Conservation (phyloP, 257 asterid genomes). For the Penstemon barbatus region DNA sequence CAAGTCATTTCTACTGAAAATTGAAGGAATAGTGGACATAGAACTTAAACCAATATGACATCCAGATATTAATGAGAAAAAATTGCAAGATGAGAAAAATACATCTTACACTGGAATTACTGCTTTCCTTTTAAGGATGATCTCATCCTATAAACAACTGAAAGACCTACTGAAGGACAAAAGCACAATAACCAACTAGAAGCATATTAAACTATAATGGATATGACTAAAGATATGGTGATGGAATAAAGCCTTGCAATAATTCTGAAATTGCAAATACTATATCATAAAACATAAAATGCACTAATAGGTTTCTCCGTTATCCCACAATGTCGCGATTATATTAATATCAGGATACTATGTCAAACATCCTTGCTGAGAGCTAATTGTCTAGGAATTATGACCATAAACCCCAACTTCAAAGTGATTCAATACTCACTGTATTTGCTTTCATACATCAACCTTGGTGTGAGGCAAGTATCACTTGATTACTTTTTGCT, state of each 20-base stretch:
- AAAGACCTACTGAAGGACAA: not conserved
- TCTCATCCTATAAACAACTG: not conserved
- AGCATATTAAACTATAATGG: not conserved
- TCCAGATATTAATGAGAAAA: not conserved
- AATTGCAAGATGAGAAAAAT: slow-evolving; percentile 20
- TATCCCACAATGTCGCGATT: slow-evolving; percentile 9
- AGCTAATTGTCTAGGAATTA: slow-evolving; percentile 7
- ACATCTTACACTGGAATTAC: not conserved
- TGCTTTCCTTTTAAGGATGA: slow-evolving; percentile 5
- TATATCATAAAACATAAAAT: not conserved
- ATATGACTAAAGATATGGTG: not conserved
- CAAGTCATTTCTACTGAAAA: slow-evolving; percentile 1
- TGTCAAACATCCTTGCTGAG: not conserved
- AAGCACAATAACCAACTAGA: not conserved
- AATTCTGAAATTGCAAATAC: slow-evolving; percentile 14
- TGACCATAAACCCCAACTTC: not conserved
- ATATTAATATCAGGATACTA: slow-evolving; percentile 2
- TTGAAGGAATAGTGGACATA: not conserved
- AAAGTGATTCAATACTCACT: not conserved
- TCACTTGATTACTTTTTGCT: not conserved
- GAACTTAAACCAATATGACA: not conserved
- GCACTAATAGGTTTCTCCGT: not conserved
- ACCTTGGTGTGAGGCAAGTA: not conserved
- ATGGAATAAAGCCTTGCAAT: slow-evolving; percentile 18
- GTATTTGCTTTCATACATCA: not conserved